phyloP scores from a whole-genome alignment of 2,329 filamentous ascomycete species.

The Exutisphaerella laricina region DNA sequence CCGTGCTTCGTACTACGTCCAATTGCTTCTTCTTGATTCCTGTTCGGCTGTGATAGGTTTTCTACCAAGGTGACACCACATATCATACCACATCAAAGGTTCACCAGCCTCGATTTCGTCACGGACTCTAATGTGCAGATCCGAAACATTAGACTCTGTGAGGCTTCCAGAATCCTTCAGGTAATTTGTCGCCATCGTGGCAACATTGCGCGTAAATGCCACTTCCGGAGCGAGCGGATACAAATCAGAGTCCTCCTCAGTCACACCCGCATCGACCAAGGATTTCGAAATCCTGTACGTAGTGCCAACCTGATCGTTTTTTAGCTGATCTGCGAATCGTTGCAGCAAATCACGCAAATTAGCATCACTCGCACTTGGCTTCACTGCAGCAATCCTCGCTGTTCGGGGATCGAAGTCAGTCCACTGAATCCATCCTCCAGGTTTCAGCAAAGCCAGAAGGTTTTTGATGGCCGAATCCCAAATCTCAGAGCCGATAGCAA shows the following conservation, averaged over 20 bases:
- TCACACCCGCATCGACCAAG: conserved; percentile 6
- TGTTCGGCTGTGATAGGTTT: too few species aligned
- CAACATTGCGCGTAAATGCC: conserved; percentile 13
- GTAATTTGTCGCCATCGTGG: conserved; percentile 6
- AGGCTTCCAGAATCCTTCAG: conserved; percentile 8
- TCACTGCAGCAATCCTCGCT: conserved; percentile 17
- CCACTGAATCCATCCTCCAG: conserved; percentile 20
- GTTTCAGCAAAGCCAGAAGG: conserved; percentile 15
- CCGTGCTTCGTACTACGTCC: too few species aligned
- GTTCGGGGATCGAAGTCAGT: conserved; percentile 19
- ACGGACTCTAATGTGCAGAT: conserved; percentile 4
- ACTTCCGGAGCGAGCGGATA: conserved; percentile 16
- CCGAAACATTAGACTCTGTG: conserved; percentile 4
- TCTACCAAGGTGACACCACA: conserved; percentile 21
- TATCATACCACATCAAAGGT: conserved; percentile 18
- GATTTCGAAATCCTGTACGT: conserved; percentile 17
- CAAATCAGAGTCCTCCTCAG: conserved; percentile 16
- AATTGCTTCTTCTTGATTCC: too few species aligned
- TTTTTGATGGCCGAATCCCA: conserved; percentile 13
- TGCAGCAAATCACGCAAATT: conserved; percentile 12
- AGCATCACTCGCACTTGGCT: conserved; percentile 14
- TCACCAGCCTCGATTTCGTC: conserved; percentile 13
- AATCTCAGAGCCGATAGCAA: conserved; percentile 9
- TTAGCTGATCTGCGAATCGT: conserved; percentile 12
- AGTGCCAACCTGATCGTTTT: conserved; percentile 10